Base-by-base conservation (phyloP, 805 yeast species). In the Suhomyces sp. region DNA sequence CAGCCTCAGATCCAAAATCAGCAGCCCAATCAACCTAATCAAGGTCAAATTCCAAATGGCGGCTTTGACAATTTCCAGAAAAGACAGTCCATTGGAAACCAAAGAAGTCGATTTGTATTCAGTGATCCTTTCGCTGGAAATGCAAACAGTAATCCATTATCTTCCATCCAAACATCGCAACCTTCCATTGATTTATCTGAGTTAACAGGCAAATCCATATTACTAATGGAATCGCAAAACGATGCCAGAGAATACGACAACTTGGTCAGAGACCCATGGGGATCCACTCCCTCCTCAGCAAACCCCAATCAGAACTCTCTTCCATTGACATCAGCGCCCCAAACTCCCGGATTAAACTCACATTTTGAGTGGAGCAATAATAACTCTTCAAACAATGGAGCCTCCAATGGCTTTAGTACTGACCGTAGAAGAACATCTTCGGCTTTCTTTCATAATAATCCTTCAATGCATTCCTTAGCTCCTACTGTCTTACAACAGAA, bases 81-180 rank as follows among this genome's bases (percentile, higher is more conserved):
- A 63, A 74, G 87, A 60, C 82, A 84, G 48, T 77, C 84, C 15
- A 66, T 81, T 47, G 82, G 83, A 36, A 73, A 76, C 52, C 86
- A 83, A 62, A 71, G 88, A 58, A 84, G 88, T n/a, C 76, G 90
- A 59, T 85, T 86, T 61, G 73, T 86, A 38, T 86, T 86, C 63
- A 80, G 85, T 58, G 90, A 86, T 63, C 89, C 90, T 8, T 74
- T 74, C 53, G 54, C 65, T 4, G 60, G 60, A 7, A 9, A 45
- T 3, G 44, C 44, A 33, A 52, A 23, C 55, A 40, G 46, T 6
- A 22, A 46, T 23, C 35, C 49, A 19, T 19, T 19, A 19, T 33
- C 44, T 27, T 6, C 7, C 48, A 41, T 10, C 22, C 8, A 26
- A 6, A 7, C 49, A 1, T 10, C 13, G 10, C 22, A 17, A 15